phyloP scores from a whole-genome alignment of 192 early-diverging fungal genomes.

The Podila verticillata region DNA sequence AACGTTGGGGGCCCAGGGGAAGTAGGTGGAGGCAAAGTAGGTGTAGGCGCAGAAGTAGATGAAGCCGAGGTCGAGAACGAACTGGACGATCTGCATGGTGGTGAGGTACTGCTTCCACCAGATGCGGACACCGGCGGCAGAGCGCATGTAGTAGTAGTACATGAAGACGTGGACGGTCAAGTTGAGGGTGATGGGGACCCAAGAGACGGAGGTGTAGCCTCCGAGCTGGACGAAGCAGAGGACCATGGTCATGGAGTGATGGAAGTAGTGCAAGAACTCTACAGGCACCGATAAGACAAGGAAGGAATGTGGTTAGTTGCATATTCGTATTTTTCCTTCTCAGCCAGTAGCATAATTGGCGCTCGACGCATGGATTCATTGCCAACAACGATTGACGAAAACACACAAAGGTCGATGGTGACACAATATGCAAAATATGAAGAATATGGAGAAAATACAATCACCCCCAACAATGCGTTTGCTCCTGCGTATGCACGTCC shows the following conservation, averaged over 20 bases:
- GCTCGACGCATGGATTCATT: no score
- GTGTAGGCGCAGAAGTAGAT: conserved; percentile 88
- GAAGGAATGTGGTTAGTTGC: background rate
- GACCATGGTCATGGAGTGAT: conserved; percentile 88
- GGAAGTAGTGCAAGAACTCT: conserved; percentile 92
- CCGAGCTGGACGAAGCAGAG: conserved; percentile 84
- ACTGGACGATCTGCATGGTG: conserved; percentile 87
- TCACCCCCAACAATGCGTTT: background rate
- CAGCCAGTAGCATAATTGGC: no score
- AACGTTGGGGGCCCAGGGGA: conserved; percentile 61
- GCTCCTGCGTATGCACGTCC: background rate
- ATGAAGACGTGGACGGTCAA: conserved; percentile 87
- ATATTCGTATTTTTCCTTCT: no score
- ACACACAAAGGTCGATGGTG: background rate
- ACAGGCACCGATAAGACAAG: background rate
- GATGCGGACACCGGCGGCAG: conserved; percentile 73
- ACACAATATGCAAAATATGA: background rate
- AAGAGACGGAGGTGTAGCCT: conserved; percentile 75
- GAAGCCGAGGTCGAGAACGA: conserved; percentile 84
- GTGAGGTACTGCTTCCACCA: conserved; percentile 96
- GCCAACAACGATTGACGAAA: background rate
- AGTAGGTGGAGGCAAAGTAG: conserved; percentile 72
- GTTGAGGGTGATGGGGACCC: conserved; percentile 83
- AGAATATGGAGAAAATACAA: no score
- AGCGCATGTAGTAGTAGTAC: conserved; percentile 88